Conservation (phyloP, 495 filamentous ascomycete species). For the Saxispiralis lemnorum region DNA sequence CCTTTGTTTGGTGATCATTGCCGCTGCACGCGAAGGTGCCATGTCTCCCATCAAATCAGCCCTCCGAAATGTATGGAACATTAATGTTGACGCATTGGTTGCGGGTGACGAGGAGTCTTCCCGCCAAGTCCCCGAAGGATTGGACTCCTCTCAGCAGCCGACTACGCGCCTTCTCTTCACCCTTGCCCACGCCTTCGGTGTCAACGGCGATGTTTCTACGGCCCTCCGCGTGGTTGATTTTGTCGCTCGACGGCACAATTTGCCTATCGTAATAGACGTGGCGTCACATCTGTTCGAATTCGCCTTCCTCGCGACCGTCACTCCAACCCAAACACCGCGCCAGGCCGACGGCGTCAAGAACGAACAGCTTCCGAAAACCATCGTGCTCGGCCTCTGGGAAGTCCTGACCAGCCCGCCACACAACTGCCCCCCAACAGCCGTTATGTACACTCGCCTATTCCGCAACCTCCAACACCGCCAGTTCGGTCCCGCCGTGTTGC, state of each 20-base stretch:
- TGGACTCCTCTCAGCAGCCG: conserved; percentile 37
- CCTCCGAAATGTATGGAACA: conserved; percentile 38
- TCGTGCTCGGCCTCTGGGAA: conserved; percentile 32
- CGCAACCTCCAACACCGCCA: conserved; percentile 21
- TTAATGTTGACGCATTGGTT: conserved; percentile 34
- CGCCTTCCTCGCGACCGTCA: conserved; percentile 35
- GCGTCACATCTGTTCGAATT: conserved; percentile 45
- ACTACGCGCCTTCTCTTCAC: conserved; percentile 35
- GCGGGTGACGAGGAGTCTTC: conserved; percentile 15
- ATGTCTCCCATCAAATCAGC: conserved; percentile 29
- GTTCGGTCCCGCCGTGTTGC: background rate
- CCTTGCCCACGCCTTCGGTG: conserved; percentile 41
- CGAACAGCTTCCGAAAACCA: conserved; percentile 25
- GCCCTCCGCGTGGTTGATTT: conserved; percentile 39
- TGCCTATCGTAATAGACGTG: conserved; percentile 30
- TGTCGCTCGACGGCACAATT: conserved; percentile 36
- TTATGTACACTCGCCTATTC: conserved; percentile 36
- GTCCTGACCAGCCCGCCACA: conserved; percentile 41
- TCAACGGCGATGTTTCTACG: conserved; percentile 35
- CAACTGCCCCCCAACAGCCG: conserved; percentile 35
- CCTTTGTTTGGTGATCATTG: conserved; percentile 39
- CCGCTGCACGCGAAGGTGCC: conserved; percentile 39
- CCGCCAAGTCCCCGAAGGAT: conserved; percentile 2
- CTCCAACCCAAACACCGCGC: conserved; percentile 11
- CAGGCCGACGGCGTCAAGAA: conserved; percentile 13